Evolutionary conservation across 768 basidiomycete species (phyloP).

Genomic region (Phallus indusiatus): DNA sequence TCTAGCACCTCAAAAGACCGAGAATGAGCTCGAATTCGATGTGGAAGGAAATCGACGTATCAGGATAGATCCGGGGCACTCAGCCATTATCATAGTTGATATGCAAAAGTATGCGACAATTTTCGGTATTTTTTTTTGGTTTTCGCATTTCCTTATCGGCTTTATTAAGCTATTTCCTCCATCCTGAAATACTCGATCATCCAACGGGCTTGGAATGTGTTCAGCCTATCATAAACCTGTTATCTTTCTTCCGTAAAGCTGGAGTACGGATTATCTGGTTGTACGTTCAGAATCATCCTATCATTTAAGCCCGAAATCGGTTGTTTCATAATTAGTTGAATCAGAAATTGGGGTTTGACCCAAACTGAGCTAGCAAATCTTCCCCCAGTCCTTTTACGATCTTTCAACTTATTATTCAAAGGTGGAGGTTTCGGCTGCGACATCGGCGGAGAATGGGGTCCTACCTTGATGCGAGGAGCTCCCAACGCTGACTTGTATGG

Average conservation of each 20-base stretch:
- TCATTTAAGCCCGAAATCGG: not conserved
- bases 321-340: not conserved
- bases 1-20: conserved; percentile 22
- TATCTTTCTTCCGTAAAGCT: conserved; percentile 37
- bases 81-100: conserved; percentile 57
- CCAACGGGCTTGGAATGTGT: conserved; percentile 49
- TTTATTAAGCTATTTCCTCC: conserved; percentile 48
- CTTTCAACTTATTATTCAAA: conserved; percentile 37
- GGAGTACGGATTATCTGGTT: conserved; percentile 58
- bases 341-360: conserved; percentile 60
- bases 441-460: conserved; percentile 44
- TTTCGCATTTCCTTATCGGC: too few relatives aligned
- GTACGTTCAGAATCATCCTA: conserved; percentile 23
- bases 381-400: conserved; percentile 46
- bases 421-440: conserved; percentile 43
- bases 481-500: conserved; percentile 55
- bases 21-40: conserved; percentile 41
- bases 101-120: conserved; percentile 54
- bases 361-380: conserved; percentile 51
- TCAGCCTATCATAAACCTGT: conserved; percentile 37
- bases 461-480: conserved; percentile 46
- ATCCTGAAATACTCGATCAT: conserved; percentile 47
- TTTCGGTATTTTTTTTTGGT: not conserved
- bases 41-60: conserved; percentile 45
- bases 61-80: conserved; percentile 38